phyloP scores from a whole-genome alignment of 2,329 filamentous ascomycete genomes.

The Diaporthe citrichinensis region DNA sequence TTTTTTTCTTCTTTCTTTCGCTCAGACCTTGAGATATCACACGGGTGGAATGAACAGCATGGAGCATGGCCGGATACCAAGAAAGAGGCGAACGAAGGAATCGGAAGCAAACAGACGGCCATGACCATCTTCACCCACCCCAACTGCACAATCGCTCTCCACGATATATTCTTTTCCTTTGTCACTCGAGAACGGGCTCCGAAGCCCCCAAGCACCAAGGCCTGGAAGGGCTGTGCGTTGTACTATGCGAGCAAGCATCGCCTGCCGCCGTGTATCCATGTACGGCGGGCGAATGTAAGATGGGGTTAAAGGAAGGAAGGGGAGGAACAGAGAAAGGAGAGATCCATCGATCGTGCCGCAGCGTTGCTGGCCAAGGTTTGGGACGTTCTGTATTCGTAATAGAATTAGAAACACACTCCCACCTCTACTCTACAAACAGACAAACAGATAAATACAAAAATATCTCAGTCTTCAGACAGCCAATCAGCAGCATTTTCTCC shows the following conservation, averaged over 20 bases:
- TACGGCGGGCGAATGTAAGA: not conserved
- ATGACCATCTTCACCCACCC: slow-evolving; percentile 28
- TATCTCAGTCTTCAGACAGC: not conserved
- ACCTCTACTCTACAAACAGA: slow-evolving; percentile 39
- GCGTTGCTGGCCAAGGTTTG: slow-evolving; percentile 36
- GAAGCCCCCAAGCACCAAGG: not conserved
- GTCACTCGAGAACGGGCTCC: not conserved
- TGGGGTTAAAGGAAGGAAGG: not conserved
- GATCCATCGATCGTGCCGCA: slow-evolving; percentile 30
- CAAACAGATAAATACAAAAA: slow-evolving; percentile 2
- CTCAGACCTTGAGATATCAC: slow-evolving; percentile 32
- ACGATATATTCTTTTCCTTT: slow-evolving; percentile 30
- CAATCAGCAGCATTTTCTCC: not conserved
- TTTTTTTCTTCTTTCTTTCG: not conserved
- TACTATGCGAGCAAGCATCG: slow-evolving; percentile 4
- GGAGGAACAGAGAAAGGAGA: slow-evolving; percentile 3
- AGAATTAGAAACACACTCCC: slow-evolving; percentile 39
- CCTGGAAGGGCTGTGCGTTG: not conserved
- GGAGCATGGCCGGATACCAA: slow-evolving; percentile 22
- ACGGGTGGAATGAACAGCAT: slow-evolving; percentile 25
- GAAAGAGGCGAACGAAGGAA: not conserved
- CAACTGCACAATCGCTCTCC: slow-evolving; percentile 24
- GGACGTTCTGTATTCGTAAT: slow-evolving; percentile 40
- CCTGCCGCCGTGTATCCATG: not conserved
- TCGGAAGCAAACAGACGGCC: not conserved